Percentiles rank a stretch among this genome's conserved stretches.
phyloP scores from a whole-genome alignment of 2,329 filamentous ascomycete genomes.

The Colletotrichum tabaci region DNA sequence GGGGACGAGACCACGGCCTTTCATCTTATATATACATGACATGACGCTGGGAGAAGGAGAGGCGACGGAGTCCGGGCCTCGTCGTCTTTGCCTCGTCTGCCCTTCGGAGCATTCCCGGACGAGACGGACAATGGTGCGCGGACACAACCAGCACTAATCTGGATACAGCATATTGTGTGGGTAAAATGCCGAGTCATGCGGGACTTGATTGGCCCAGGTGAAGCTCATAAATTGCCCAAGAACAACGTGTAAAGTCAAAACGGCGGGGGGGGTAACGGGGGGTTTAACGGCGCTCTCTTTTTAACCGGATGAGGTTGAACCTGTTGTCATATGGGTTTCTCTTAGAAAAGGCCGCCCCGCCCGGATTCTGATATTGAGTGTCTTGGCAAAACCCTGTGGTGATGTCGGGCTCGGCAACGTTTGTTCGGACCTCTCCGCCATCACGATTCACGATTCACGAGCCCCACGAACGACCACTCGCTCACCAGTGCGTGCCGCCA shows the following conservation, averaged over 20 bases:
- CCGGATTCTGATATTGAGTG: slow-evolving; percentile 18
- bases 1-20: slow-evolving; percentile 3
- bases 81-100: slow-evolving; percentile 5
- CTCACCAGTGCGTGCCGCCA: no score
- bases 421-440: neutral
- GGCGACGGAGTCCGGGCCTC: slow-evolving; percentile 11
- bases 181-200: slow-evolving; percentile 29
- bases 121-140: slow-evolving; percentile 10
- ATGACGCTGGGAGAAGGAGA: slow-evolving; percentile 1
- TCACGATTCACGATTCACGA: slow-evolving; percentile 6
- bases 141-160: slow-evolving; percentile 11
- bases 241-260: slow-evolving; percentile 28
- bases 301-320: neutral
- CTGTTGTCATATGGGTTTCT: slow-evolving; percentile 22
- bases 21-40: slow-evolving; percentile 27
- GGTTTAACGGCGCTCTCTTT: neutral
- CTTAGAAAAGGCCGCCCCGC: slow-evolving; percentile 26
- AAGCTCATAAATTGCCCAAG: slow-evolving; percentile 26
- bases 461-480: neutral
- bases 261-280: slow-evolving; percentile 8
- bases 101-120: slow-evolving; percentile 29
- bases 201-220: slow-evolving; percentile 17
- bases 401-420: neutral
- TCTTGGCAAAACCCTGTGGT: slow-evolving; percentile 25
- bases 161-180: slow-evolving; percentile 21